A percentile compares a stretch with the other conserved stretches of the same genome.
phyloP scores from a whole-genome alignment of 352 stramenopile genomes.

The Phytophthora rubi region DNA sequence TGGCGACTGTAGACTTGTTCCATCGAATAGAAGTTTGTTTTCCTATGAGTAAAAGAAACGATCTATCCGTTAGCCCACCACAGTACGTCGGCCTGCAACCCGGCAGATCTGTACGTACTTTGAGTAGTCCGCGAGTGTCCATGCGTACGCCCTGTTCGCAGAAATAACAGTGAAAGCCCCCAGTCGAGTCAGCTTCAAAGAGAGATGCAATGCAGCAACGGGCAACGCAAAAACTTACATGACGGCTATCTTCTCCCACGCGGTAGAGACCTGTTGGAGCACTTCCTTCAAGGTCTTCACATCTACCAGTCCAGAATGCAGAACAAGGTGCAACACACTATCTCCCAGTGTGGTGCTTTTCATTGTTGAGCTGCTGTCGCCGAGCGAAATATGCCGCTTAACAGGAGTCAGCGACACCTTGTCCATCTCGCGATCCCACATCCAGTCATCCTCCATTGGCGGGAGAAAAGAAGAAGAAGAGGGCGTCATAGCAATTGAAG shows the following conservation, averaged over 20 bases:
- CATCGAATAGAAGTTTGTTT: conserved; percentile 47
- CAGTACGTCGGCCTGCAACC: not conserved
- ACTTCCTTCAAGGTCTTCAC: conserved; percentile 37
- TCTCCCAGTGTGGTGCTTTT: conserved; percentile 39
- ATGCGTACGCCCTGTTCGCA: conserved; percentile 52
- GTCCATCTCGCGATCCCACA: conserved; percentile 60
- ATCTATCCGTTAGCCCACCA: not conserved
- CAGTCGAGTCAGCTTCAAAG: not conserved
- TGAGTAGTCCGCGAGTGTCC: conserved; percentile 57
- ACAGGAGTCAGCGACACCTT: conserved; percentile 47
- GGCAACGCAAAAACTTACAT: conserved; percentile 42
- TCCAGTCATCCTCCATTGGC: conserved; percentile 51
- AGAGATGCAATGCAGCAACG: not conserved
- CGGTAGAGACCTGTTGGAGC: conserved; percentile 49
- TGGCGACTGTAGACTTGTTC: conserved; percentile 55
- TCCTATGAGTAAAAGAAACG: conserved; percentile 34
- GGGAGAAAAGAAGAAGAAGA: conserved; percentile 42
- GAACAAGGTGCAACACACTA: conserved; percentile 51
- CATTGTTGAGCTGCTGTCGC: conserved; percentile 16
- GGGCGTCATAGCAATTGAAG: conserved; percentile 38
- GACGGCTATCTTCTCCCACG: conserved; percentile 50
- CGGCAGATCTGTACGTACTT: conserved; percentile 40
- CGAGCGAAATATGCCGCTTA: conserved; percentile 35
- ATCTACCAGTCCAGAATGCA: conserved; percentile 51
- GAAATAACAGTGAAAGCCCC: not conserved